phyloP scores from a whole-genome alignment of 257 asterid species.

The Solanum rostratum region DNA sequence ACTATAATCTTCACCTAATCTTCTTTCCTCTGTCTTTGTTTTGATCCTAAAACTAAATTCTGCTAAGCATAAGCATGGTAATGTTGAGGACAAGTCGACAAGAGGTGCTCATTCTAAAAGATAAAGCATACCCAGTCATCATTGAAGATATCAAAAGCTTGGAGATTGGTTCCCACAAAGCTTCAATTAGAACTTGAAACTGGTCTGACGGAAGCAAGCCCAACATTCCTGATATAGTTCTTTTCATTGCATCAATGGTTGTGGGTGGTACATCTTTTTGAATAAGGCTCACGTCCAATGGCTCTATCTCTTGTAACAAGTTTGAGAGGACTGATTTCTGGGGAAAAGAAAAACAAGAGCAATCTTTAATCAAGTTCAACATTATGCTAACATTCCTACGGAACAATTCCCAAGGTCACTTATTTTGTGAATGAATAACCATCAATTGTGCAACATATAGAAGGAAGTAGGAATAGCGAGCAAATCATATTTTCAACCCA shows the following conservation, averaged over 20 bases:
- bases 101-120: background rate
- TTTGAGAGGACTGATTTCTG: constrained; percentile 60
- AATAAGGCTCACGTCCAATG: constrained; percentile 78
- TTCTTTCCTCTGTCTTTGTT: background rate
- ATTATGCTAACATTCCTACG: background rate
- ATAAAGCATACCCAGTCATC: constrained; percentile 77
- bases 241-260: constrained; percentile 90
- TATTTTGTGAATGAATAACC: background rate
- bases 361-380: background rate
- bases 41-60: background rate
- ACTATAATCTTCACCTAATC: background rate
- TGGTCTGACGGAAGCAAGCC: constrained; percentile 93
- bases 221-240: constrained; percentile 89
- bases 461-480: background rate
- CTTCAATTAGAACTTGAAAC: constrained; percentile 80
- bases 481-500: background rate
- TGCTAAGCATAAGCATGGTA: background rate
- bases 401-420: background rate
- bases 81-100: background rate
- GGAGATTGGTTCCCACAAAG: constrained; percentile 86
- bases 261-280: constrained; percentile 83
- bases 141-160: constrained; percentile 84
- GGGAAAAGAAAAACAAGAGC: background rate
- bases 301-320: constrained; percentile 82
- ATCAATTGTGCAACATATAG: background rate